Conservation (phyloP, 1,284 basidiomycete species). For the Serendipita sp. region DNA sequence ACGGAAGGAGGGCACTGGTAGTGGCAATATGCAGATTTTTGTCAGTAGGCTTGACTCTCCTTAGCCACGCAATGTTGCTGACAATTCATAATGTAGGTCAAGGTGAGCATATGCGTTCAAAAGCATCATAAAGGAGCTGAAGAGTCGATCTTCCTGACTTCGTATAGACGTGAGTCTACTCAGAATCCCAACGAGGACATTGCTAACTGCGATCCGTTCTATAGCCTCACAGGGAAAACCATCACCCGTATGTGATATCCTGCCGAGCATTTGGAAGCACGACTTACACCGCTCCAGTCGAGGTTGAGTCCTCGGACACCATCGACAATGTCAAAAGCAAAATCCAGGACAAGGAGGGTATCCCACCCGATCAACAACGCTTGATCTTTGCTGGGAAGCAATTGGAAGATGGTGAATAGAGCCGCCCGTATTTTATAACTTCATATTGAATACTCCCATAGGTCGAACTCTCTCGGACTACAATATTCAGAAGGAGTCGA, state of each 20-base stretch:
- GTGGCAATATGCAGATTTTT: slow-evolving; percentile 3
- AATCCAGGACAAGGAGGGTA: slow-evolving; percentile 94
- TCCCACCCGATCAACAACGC: slow-evolving; percentile 27
- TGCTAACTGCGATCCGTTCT: slow-evolving; percentile 10
- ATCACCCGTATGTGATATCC: slow-evolving; percentile 46
- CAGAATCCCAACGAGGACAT: slow-evolving; percentile 6
- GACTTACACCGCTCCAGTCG: slow-evolving; percentile 27
- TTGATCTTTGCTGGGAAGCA: slow-evolving; percentile 31
- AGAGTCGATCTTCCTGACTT: slow-evolving; percentile 72
- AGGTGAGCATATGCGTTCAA: background rate
- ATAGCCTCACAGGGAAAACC: slow-evolving; percentile 94
- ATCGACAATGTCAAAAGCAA: slow-evolving; percentile 98
- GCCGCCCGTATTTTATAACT: background rate
- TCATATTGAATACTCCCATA: background rate
- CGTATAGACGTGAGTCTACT: slow-evolving; percentile 68
- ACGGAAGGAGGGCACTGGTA: background rate
- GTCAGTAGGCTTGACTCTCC: background rate
- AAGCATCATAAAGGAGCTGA: background rate
- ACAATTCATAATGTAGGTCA: background rate
- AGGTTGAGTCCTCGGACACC: slow-evolving; percentile 92
- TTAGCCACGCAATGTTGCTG: background rate
- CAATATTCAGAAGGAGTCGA: slow-evolving; percentile 92
- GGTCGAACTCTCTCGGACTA: slow-evolving; percentile 83
- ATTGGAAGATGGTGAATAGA: slow-evolving; percentile 11
- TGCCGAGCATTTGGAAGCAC: background rate